Percentiles rank a stretch among this genome's conserved stretches.
Evolutionary conservation across 148 eudicot species (phyloP).

Genomic region (Rhododendron mucronatum): DNA sequence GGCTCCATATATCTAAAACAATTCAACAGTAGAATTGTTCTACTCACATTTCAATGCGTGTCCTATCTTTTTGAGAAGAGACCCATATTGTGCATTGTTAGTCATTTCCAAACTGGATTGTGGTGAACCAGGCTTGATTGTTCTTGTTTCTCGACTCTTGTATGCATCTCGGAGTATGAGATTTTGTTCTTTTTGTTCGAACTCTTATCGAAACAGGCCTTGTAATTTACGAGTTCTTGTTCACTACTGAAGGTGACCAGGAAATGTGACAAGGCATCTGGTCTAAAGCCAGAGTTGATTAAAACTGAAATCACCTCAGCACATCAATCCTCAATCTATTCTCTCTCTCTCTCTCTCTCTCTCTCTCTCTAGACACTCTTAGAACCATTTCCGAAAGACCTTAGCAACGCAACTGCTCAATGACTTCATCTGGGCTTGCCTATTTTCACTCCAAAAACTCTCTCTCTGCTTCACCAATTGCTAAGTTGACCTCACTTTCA

Average conservation of each 20-base stretch:
- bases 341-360: not conserved
- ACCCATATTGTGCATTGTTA: not conserved
- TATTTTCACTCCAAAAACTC: slow-evolving; percentile 98
- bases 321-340: not conserved
- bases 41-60: not conserved
- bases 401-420: slow-evolving; percentile 65
- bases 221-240: not conserved
- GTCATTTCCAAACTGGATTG: not conserved
- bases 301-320: not conserved
- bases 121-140: too few relatives aligned
- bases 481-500: slow-evolving; percentile 72
- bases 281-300: not conserved
- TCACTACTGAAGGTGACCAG: not conserved
- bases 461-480: slow-evolving; percentile 65
- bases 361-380: not conserved
- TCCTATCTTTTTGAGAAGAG: not conserved
- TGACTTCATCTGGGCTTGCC: slow-evolving; percentile 76
- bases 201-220: not conserved
- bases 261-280: not conserved
- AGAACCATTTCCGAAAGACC: not conserved
- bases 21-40: not conserved
- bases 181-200: too few relatives aligned
- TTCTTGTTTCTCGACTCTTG: too few relatives aligned
- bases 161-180: too few relatives aligned
- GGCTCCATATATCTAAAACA: not conserved